Conservation (phyloP, 768 basidiomycete genomes). For the Suillus subaureus region DNA sequence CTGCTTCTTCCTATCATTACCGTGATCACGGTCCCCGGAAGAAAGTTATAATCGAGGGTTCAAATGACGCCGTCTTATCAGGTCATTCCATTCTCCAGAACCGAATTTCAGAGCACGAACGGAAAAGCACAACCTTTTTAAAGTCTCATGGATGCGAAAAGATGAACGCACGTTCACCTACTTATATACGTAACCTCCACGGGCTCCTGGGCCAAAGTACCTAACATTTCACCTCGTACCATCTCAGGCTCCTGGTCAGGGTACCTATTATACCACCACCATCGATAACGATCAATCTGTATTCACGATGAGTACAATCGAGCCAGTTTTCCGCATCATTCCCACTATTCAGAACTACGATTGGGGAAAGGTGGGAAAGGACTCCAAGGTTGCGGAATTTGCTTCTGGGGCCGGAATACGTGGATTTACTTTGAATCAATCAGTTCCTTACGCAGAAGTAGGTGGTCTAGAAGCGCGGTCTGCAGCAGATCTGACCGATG, state of each 20-base stretch:
- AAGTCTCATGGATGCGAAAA: conserved; percentile 7
- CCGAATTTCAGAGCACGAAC: background rate
- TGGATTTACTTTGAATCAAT: conserved; percentile 68
- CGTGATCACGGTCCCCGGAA: background rate
- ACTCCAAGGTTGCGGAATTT: conserved; percentile 88
- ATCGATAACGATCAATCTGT: conserved; percentile 11
- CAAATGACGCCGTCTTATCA: background rate
- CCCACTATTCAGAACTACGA: conserved; percentile 91
- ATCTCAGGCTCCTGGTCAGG: background rate
- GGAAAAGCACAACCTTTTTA: background rate
- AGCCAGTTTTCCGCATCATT: conserved; percentile 71
- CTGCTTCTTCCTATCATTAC: background rate
- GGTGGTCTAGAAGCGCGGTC: conserved; percentile 22
- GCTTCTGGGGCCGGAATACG: conserved; percentile 62
- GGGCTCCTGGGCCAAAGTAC: background rate
- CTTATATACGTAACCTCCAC: conserved; percentile 4
- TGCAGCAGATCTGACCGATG: conserved; percentile 13
- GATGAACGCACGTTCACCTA: conserved; percentile 1
- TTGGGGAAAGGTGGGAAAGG: conserved; percentile 87
- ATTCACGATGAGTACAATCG: conserved; percentile 26
- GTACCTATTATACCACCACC: background rate
- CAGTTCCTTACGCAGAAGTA: conserved; percentile 92
- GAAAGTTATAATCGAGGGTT: background rate
- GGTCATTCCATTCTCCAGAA: background rate
- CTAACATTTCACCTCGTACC: background rate